A percentile compares a stretch with the other conserved stretches of the same genome.
These are phyloP conservation scores for Clavispora vitiphila DNA, from an alignment of 805 yeast genomes.

Conservation along the genomic window DNA sequence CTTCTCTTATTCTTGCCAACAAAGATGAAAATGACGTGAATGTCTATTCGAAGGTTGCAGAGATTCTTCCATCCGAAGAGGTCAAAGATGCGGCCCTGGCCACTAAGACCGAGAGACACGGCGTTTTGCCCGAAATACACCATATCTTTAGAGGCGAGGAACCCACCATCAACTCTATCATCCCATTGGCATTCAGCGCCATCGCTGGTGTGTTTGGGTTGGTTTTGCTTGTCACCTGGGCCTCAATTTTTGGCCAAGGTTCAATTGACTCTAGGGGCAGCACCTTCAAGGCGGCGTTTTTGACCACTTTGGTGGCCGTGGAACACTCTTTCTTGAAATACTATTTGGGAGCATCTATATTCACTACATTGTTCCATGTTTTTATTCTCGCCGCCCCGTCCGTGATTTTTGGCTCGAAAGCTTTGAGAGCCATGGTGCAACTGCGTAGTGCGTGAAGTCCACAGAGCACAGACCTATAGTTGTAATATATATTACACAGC, in stretches of 20 bases:
- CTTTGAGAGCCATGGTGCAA: slow-evolving; percentile 45
- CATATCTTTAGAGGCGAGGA: slow-evolving; percentile 59
- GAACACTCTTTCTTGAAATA: slow-evolving; percentile 55
- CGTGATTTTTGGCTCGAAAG: slow-evolving; percentile 60
- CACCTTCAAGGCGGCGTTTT: slow-evolving; percentile 39
- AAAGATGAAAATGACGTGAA: slow-evolving; percentile 12
- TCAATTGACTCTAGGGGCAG: slow-evolving; percentile 4
- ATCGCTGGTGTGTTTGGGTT: slow-evolving; percentile 38
- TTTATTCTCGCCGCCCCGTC: slow-evolving; percentile 49
- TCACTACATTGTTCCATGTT: slow-evolving; percentile 47
- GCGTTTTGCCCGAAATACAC: slow-evolving; percentile 53
- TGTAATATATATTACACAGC: slow-evolving; percentile 1
- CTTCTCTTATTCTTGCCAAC: slow-evolving; percentile 31
- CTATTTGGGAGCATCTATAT: slow-evolving; percentile 56
- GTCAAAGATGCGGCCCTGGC: slow-evolving; percentile 21
- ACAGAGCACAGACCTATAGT: background rate
- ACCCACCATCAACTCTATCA: slow-evolving; percentile 42
- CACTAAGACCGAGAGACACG: slow-evolving; percentile 34
- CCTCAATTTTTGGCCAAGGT: slow-evolving; percentile 20
- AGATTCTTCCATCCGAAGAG: slow-evolving; percentile 25
- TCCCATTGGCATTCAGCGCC: slow-evolving; percentile 50
- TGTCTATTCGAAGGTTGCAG: slow-evolving; percentile 23
- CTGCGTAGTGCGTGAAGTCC: slow-evolving; percentile 18
- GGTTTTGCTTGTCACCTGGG: slow-evolving; percentile 44
- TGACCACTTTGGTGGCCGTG: slow-evolving; percentile 42